Base-by-base conservation (phyloP, 805 yeast species). In the Priceomyces fermenticarens region DNA sequence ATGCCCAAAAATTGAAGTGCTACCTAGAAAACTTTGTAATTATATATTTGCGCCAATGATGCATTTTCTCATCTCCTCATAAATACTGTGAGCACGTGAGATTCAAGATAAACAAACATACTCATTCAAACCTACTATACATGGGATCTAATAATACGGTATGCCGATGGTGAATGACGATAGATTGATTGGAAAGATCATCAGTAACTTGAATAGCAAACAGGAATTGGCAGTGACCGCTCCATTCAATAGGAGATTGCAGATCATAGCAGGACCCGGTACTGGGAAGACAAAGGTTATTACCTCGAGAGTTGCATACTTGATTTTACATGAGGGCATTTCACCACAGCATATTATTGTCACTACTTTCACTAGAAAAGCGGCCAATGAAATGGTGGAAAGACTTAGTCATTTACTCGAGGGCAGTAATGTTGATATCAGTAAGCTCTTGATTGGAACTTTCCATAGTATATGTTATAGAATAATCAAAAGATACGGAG, bases 331-430 rank as follows among this genome's bases (percentile, higher is more conserved):
- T 7, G 69, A 75, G 28, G 61, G 71, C 1, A 59, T 86, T 0
- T 65, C 70, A 1, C 90, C 97, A 0, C 67, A 71, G 27, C 64
- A 75, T 35, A 73, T 93, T 13, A 75, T 91, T 1, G 93, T 90
- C 14, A 88, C 97, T 4, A 90, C 98, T 0, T 91, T 91, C 65
- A 91, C 98, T 10, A 86, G 87, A 52, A 87, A 85, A 52, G 98
- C 99, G 0, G 95, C 97, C 1, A 75, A 71, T 39, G 98, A 91
- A 62, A 83, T 91, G 86, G 63, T 68, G 10, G 83, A 78, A 26
- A 69, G 98, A 32, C 61, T 91, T 13, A 41, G 38, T 0, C 34
- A 16, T 3, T 29, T 76, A 38, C 51, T 80, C 6, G 37, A 53
- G 5, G 60, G 53, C 30, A 52, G 68, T 0, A 55, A 59, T 4